Conservation (phyloP, 768 basidiomycete species). For the Tylopilus balloui region DNA sequence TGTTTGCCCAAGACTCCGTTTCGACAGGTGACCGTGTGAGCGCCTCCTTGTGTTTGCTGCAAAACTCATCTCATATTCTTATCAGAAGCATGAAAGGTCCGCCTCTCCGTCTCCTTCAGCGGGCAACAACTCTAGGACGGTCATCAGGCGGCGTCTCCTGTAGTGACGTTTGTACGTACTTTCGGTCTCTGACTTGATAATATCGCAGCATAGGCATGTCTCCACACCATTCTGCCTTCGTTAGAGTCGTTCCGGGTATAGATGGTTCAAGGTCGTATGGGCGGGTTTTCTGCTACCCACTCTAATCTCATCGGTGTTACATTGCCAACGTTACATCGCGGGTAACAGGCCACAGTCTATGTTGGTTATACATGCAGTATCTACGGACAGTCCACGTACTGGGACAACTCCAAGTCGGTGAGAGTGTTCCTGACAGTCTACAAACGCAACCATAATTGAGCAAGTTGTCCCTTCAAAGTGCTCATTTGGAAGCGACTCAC, state of each 20-base stretch:
- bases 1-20: constrained; percentile 20
- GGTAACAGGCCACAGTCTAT: background rate
- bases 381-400: too few relatives aligned
- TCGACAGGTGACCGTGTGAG: constrained; percentile 9
- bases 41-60: background rate
- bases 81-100: constrained; percentile 12
- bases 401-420: background rate
- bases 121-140: background rate
- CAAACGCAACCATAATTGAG: too few relatives aligned
- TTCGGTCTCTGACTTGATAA: background rate
- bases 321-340: background rate
- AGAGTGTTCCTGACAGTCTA: too few relatives aligned
- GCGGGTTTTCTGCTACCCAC: background rate
- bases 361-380: too few relatives aligned
- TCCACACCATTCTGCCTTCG: too few relatives aligned
- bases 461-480: too few relatives aligned
- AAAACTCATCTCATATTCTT: constrained; percentile 1
- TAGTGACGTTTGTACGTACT: background rate
- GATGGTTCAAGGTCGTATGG: too few relatives aligned
- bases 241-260: too few relatives aligned
- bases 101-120: constrained; percentile 5
- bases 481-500: background rate
- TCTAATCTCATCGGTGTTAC: background rate
- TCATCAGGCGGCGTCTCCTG: constrained; percentile 13
- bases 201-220: too few relatives aligned